Percentiles rank a stretch among this genome's conserved stretches.
phyloP scores from a whole-genome alignment of 2,329 filamentous ascomycete species.

The Trichoderma koningii region DNA sequence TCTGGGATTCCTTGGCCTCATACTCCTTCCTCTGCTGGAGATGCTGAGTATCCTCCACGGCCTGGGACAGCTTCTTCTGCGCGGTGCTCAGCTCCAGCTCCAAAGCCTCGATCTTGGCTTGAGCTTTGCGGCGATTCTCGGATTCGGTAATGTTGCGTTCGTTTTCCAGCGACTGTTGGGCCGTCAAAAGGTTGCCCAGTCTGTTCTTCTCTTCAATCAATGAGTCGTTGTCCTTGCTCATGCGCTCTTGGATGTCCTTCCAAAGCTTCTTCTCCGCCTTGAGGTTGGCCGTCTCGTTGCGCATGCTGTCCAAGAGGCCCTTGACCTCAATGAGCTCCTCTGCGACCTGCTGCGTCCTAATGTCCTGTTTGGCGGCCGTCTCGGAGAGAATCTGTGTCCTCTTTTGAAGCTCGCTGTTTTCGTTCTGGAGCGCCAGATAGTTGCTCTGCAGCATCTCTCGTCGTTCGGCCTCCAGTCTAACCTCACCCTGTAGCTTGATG shows the following conservation, averaged over 20 bases:
- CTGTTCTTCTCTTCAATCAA: slow-evolving; percentile 82
- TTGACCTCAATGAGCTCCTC: slow-evolving; percentile 89
- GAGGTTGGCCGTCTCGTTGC: slow-evolving; percentile 87
- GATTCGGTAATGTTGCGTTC: slow-evolving; percentile 85
- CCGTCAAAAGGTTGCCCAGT: slow-evolving; percentile 78
- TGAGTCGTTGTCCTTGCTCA: slow-evolving; percentile 84
- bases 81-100: slow-evolving; percentile 76
- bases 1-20: slow-evolving; percentile 83
- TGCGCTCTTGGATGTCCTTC: slow-evolving; percentile 88
- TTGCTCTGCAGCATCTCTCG: slow-evolving; percentile 90
- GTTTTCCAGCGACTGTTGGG: slow-evolving; percentile 86
- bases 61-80: slow-evolving; percentile 81
- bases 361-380: slow-evolving; percentile 83
- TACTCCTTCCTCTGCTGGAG: slow-evolving; percentile 82
- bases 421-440: slow-evolving; percentile 76
- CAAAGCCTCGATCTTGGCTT: slow-evolving; percentile 73
- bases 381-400: slow-evolving; percentile 76
- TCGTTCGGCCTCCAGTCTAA: slow-evolving; percentile 78
- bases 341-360: slow-evolving; percentile 85
- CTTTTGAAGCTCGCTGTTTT: slow-evolving; percentile 86
- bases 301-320: slow-evolving; percentile 79
- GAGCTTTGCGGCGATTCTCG: slow-evolving; percentile 77
- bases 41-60: slow-evolving; percentile 83
- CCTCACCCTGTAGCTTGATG: slow-evolving; percentile 76
- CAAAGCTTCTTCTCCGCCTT: slow-evolving; percentile 94